These are phyloP conservation scores for Citrus mangshanensis DNA, from an alignment of 345 rosid genomes.

Conservation along the genomic window DNA sequence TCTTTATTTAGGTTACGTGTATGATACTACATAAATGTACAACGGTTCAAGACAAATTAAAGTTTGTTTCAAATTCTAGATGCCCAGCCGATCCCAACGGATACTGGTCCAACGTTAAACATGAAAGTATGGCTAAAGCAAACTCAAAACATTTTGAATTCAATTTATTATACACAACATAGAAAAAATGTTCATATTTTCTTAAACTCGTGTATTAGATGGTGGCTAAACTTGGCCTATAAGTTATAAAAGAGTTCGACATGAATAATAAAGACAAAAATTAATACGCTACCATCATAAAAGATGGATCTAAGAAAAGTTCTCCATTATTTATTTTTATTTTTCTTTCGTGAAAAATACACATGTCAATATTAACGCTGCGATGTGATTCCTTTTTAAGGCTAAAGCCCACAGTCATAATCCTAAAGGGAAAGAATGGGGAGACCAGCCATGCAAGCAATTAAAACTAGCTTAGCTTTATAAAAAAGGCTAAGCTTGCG, in stretches of 20 bases:
- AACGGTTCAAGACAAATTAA: not conserved
- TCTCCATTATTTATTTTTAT: too few relatives aligned
- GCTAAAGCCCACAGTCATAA: not conserved
- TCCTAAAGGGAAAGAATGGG: constrained; percentile 2
- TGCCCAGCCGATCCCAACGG: not conserved
- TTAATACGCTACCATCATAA: too few relatives aligned
- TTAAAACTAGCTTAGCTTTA: constrained; percentile 4
- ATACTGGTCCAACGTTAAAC: not conserved
- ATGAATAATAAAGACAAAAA: too few relatives aligned
- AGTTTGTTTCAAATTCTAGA: not conserved
- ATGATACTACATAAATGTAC: not conserved
- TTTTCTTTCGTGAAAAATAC: too few relatives aligned
- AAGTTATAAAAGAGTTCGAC: too few relatives aligned
- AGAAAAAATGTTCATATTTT: too few relatives aligned
- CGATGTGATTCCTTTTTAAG: not conserved
- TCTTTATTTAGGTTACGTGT: not conserved
- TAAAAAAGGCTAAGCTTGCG: constrained; percentile 8
- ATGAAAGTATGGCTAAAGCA: not conserved
- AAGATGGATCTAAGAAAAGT: too few relatives aligned
- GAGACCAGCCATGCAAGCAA: constrained; percentile 5
- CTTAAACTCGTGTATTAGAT: too few relatives aligned
- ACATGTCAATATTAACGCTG: too few relatives aligned
- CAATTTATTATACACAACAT: not conserved
- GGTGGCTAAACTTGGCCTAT: too few relatives aligned
- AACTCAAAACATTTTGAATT: not conserved